Evolutionary conservation across 371 early-diverging fungal species (phyloP), one percentile per base, ranked within the genome.

Genomic region (Haplosporangium sp.): DNA sequence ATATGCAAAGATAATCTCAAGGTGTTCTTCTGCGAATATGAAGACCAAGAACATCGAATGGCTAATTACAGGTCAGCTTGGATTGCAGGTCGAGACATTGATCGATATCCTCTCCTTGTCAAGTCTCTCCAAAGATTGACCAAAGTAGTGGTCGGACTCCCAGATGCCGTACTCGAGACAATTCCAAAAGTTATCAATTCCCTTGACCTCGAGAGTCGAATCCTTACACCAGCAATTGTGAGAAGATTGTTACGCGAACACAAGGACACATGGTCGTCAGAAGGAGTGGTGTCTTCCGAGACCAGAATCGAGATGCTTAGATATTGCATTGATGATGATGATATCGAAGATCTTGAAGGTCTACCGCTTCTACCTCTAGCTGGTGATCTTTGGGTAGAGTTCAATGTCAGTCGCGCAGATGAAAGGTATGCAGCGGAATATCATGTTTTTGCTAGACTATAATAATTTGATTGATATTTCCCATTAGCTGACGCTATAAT

Each of bases 331-430:
- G 8, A 39, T 1, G 76, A 76, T 27, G 38, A 48, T 19, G 19
- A 76, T 1, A 13, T 76, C 34, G 45, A 42, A 13, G 71, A 50
- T 13, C 67, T 76, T 7, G 67, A 71, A 35, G 76, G 76, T 7
- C 35, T 76, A 2, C 71, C 76, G 4, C 44, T 76, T 3, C 63
- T 76, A 1, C 76, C 76, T 3, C n/a, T 76, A 39, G 76, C 63
- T 8, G 64, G 61, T 5, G 67, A 40, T 4, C n/a, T 40, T 8
- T 76, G 76, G 76, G 76, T 67, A 15, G 71, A 76, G 34, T 76
- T 76, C 60, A 34, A 15, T 3, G 19, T 44, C 20, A 11, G 59
- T 6, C 27, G 48, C 1, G 62, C 67, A 9, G 2, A 13, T n/a
- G 52, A 52, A 10, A 52, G 71, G 71, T 76, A 67, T 39, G 3